Conservation (phyloP, 805 yeast species). For the Wickerhamomyces ciferrii region DNA sequence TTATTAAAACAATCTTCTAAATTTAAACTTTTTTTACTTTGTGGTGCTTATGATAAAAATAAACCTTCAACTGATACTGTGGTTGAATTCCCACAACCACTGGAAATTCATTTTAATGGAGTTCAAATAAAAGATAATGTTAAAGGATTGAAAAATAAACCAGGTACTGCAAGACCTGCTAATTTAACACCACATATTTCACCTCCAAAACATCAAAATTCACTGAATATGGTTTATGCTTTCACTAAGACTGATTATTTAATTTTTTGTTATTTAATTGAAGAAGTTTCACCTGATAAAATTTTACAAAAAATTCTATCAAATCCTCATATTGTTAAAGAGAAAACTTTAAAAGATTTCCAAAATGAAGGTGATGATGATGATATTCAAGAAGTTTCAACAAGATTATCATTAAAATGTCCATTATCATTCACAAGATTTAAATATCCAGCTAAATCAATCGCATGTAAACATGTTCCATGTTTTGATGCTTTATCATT, state of each 20-base stretch:
- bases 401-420: slow-evolving; percentile 65
- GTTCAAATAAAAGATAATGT: slow-evolving; percentile 44
- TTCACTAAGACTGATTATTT: slow-evolving; percentile 46
- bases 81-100: slow-evolving; percentile 65
- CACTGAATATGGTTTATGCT: slow-evolving; percentile 51
- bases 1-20: slow-evolving; percentile 25
- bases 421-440: slow-evolving; percentile 74
- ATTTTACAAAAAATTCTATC: slow-evolving; percentile 35
- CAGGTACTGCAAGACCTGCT: slow-evolving; percentile 80
- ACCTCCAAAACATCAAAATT: slow-evolving; percentile 29
- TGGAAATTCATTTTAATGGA: slow-evolving; percentile 62
- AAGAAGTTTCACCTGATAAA: slow-evolving; percentile 34
- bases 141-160: slow-evolving; percentile 70
- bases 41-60: slow-evolving; percentile 38
- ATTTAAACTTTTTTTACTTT: slow-evolving; percentile 43
- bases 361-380: slow-evolving; percentile 51
- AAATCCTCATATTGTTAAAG: slow-evolving; percentile 47
- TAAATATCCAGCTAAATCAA: slow-evolving; percentile 65
- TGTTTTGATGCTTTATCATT: slow-evolving; percentile 83
- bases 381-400: slow-evolving; percentile 62
- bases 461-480: slow-evolving; percentile 71
- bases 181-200: slow-evolving; percentile 55
- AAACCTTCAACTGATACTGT: slow-evolving; percentile 24
- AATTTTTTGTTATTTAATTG: slow-evolving; percentile 56
- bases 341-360: slow-evolving; percentile 46